Conservation (phyloP, 495 filamentous ascomycete genomes). For the Niebla homalea region DNA sequence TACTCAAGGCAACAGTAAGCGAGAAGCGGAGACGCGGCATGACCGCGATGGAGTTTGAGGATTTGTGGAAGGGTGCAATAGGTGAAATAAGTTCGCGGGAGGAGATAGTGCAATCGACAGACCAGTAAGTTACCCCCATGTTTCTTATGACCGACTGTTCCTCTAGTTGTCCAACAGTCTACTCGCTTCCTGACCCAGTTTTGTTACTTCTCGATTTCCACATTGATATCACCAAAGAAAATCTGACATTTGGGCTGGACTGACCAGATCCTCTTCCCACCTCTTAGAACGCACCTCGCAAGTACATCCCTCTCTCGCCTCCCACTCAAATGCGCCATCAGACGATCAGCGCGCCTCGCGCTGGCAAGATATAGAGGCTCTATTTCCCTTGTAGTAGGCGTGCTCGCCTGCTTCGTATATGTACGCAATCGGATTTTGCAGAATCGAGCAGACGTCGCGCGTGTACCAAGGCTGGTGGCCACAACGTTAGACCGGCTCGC, state of each 20-base stretch:
- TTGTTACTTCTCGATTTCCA: constrained; percentile 1
- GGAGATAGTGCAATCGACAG: constrained; percentile 56
- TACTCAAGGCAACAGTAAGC: constrained; percentile 60
- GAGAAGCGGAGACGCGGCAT: constrained; percentile 64
- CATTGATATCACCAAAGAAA: constrained; percentile 9
- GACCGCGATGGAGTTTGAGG: constrained; percentile 79
- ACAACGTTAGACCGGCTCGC: constrained; percentile 71
- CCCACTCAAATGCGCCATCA: constrained; percentile 76
- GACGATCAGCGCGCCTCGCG: constrained; percentile 79
- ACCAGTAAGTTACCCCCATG: constrained; percentile 53
- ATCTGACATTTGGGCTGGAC: constrained; percentile 47
- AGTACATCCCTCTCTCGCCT: constrained; percentile 77
- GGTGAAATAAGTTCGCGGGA: constrained; percentile 73
- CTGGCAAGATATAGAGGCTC: constrained; percentile 89
- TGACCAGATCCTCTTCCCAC: constrained; percentile 62
- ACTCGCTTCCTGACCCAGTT: neutral
- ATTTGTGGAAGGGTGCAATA: constrained; percentile 76
- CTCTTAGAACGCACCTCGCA: constrained; percentile 56
- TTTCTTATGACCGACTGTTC: too few relatives aligned
- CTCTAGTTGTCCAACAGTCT: neutral
- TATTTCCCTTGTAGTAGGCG: constrained; percentile 57
- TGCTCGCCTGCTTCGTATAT: constrained; percentile 39
- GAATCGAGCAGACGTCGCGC: constrained; percentile 47
- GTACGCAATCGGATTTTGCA: constrained; percentile 40
- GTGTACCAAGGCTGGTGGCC: constrained; percentile 67